phyloP scores from a whole-genome alignment of 208 protist genomes.

The Vickermania spadyakhi region DNA sequence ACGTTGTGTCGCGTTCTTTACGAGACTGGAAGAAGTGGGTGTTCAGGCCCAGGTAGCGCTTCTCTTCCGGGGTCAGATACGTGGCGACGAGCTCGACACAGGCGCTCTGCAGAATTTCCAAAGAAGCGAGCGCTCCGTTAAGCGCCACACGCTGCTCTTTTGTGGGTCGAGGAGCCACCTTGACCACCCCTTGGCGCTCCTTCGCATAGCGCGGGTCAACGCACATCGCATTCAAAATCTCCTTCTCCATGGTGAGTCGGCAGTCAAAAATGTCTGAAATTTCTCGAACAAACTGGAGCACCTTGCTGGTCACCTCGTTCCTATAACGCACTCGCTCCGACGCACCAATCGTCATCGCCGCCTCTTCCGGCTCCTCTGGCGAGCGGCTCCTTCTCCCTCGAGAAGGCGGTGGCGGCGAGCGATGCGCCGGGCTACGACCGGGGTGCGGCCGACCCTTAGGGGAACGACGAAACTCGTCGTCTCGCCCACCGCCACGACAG shows the following conservation, averaged over 20 bases:
- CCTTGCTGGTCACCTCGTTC: slow-evolving; percentile 35
- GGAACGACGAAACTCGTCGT: background rate
- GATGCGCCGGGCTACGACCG: slow-evolving; percentile 1
- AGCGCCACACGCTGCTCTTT: slow-evolving; percentile 54
- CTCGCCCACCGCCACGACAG: too few species aligned
- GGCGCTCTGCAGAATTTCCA: slow-evolving; percentile 34
- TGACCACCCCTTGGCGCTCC: slow-evolving; percentile 28
- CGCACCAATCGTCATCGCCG: slow-evolving; percentile 3
- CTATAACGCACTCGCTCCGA: slow-evolving; percentile 33
- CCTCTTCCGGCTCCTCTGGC: background rate
- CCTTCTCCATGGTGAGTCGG: slow-evolving; percentile 25
- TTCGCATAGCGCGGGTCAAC: slow-evolving; percentile 46
- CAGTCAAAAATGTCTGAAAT: slow-evolving; percentile 34
- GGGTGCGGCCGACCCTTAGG: background rate
- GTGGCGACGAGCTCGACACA: slow-evolving; percentile 45
- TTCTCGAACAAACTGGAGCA: slow-evolving; percentile 55
- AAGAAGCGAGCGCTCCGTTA: slow-evolving; percentile 12
- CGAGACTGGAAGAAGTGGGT: slow-evolving; percentile 72
- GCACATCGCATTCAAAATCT: slow-evolving; percentile 56
- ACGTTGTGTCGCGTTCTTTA: slow-evolving; percentile 26
- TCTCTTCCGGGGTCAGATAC: slow-evolving; percentile 70
- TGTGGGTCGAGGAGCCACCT: slow-evolving; percentile 23
- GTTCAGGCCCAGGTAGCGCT: slow-evolving; percentile 66
- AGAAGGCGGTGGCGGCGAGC: background rate
- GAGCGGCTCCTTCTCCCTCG: background rate